A percentile compares a stretch with the other conserved stretches of the same genome.
Evolutionary conservation across 169 alveolate species (phyloP).

Genomic region (Cryptosporidium meleagridis): DNA sequence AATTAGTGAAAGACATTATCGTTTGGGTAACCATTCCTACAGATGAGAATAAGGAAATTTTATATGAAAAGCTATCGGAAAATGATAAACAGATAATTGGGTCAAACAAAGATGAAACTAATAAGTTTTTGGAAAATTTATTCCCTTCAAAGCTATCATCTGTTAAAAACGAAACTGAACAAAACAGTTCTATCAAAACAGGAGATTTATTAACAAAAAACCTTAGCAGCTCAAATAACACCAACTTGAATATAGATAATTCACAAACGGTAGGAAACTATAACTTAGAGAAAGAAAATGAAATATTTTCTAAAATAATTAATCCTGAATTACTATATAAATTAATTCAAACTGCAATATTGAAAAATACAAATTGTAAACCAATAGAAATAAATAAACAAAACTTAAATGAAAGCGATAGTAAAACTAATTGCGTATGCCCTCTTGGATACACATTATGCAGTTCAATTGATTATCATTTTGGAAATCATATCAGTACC

Average conservation of each 20-base stretch:
- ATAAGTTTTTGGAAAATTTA: background rate
- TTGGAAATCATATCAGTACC: conserved; percentile 22
- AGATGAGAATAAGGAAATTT: background rate
- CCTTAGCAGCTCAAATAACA: background rate
- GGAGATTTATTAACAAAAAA: background rate
- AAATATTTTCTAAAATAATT: background rate
- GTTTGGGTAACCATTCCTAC: background rate
- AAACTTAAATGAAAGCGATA: background rate
- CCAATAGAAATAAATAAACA: background rate
- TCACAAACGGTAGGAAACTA: no score
- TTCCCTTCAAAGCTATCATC: background rate
- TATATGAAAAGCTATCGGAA: background rate
- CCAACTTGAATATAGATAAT: background rate
- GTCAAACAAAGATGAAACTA: background rate
- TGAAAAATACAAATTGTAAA: conserved; percentile 10
- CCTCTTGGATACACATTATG: conserved; percentile 32
- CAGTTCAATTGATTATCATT: conserved; percentile 26
- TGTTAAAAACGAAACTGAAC: background rate
- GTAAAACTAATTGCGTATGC: conserved; percentile 7
- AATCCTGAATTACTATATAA: background rate
- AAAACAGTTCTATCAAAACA: background rate
- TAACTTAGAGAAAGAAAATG: background rate
- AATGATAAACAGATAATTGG: conserved; percentile 22
- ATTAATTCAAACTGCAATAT: background rate
- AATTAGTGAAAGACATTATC: conserved; percentile 1